A percentile compares a stretch with the other conserved stretches of the same genome.
These are phyloP conservation scores for Fraxinus sp. DNA, from an alignment of 305 asterid genomes.

Conservation along the genomic window DNA sequence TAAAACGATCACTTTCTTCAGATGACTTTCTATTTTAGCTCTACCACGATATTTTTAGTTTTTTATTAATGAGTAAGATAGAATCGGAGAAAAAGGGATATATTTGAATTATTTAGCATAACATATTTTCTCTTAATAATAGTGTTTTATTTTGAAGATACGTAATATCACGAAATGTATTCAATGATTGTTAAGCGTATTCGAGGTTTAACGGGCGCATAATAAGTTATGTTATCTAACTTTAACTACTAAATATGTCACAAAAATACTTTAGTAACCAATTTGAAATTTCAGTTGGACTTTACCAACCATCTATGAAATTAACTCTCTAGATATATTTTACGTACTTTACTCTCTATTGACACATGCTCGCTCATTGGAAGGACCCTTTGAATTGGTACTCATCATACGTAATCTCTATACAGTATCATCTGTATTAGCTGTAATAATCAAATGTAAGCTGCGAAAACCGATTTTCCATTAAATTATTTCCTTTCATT, in stretches of 20 bases:
- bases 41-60: no score
- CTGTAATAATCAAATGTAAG: slow-evolving; percentile 41
- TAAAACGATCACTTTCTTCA: background rate
- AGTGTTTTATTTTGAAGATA: background rate
- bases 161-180: background rate
- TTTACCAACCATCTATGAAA: background rate
- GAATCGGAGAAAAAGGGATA: background rate
- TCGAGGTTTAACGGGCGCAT: background rate
- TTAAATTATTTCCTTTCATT: slow-evolving; percentile 42
- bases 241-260: background rate
- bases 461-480: slow-evolving; percentile 34
- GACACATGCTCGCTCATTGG: background rate
- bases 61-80: background rate
- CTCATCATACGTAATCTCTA: slow-evolving; percentile 24
- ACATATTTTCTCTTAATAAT: background rate
- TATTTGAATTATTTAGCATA: no score
- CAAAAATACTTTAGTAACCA: background rate
- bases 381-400: background rate
- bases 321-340: background rate
- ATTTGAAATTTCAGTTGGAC: background rate
- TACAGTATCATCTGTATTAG: slow-evolving; percentile 3
- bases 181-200: background rate
- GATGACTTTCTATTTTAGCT: background rate
- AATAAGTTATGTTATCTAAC: background rate
- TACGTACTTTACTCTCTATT: background rate